Conservation (phyloP, 305 asterid species). For the Fraxinus latifolia region DNA sequence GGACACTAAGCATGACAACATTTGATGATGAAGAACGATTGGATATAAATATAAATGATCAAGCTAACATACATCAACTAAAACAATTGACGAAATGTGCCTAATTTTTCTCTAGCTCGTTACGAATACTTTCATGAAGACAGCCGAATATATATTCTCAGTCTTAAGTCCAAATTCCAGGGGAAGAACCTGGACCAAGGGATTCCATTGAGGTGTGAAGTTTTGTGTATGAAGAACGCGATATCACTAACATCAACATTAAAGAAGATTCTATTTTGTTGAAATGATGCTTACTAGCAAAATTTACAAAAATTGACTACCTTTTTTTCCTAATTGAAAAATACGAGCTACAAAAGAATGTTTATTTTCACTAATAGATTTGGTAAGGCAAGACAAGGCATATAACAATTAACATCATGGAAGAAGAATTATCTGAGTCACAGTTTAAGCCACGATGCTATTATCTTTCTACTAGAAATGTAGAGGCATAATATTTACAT, state of each 20-base stretch:
- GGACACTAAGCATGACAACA: background rate
- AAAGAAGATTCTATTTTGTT: background rate
- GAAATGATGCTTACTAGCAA: background rate
- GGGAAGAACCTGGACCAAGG: background rate
- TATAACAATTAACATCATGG: too few relatives aligned
- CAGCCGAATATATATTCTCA: background rate
- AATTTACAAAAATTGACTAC: background rate
- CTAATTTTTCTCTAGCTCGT: background rate
- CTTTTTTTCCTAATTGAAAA: background rate
- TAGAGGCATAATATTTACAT: background rate
- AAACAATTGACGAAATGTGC: background rate
- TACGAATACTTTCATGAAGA: too few relatives aligned
- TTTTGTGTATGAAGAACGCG: background rate
- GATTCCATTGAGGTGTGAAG: background rate
- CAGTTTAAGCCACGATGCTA: background rate
- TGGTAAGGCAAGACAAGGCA: background rate
- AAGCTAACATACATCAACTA: background rate
- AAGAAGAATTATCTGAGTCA: background rate
- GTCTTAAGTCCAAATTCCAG: background rate
- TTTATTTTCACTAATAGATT: background rate
- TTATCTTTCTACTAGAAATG: background rate
- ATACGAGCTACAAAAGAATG: background rate
- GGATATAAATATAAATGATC: background rate
- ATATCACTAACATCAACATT: background rate
- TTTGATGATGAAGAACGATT: background rate